phyloP scores from a whole-genome alignment of 345 rosid genomes.

The Euphorbia lathyris region DNA sequence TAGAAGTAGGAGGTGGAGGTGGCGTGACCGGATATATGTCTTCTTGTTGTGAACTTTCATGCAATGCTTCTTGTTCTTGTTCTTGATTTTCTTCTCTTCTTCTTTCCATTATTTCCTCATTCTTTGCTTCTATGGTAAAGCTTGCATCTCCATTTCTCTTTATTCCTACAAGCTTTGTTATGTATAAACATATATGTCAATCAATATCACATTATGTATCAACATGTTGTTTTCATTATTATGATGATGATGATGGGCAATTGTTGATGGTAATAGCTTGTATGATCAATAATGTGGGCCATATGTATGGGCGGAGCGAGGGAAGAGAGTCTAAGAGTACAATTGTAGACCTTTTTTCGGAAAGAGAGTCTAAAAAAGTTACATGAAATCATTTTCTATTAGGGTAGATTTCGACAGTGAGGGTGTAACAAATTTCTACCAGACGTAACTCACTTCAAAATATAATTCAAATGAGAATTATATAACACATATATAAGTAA shows the following conservation, averaged over 20 bases:
- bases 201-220: neutral
- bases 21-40: conserved; percentile 54
- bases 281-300: conserved; percentile 18
- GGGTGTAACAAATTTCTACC: no score
- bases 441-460: no score
- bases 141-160: conserved; percentile 60
- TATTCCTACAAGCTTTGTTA: conserved; percentile 64
- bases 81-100: conserved; percentile 38
- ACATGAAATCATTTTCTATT: no score
- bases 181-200: neutral
- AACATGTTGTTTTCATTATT: no score
- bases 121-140: conserved; percentile 41
- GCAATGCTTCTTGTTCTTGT: conserved; percentile 51
- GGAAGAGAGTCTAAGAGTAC: no score
- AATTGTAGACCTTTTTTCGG: no score
- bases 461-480: no score
- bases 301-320: neutral
- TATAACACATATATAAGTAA: no score
- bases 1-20: conserved; percentile 52
- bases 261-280: conserved; percentile 28
- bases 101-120: conserved; percentile 39
- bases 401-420: no score
- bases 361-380: no score
- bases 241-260: conserved; percentile 2
- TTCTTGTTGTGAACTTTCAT: conserved; percentile 58